phyloP scores from a whole-genome alignment of 1,139 yeast genomes.

The Scheffersomyces insectosa region DNA sequence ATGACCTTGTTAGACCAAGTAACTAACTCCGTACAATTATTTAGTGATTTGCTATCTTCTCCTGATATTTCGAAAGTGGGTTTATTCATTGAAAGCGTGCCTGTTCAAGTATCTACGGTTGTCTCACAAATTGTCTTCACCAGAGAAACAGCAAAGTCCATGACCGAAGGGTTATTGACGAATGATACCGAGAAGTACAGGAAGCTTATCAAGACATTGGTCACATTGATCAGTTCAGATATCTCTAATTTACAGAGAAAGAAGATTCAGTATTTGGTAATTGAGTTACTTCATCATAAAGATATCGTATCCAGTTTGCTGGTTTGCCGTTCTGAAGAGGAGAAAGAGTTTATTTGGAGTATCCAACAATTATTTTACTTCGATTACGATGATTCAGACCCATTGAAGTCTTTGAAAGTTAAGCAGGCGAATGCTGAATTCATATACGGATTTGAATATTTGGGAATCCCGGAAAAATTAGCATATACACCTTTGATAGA shows the following conservation, averaged over 20 bases:
- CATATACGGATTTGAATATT: constrained; percentile 77
- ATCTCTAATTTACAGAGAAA: constrained; percentile 35
- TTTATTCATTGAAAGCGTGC: constrained; percentile 26
- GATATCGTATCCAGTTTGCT: constrained; percentile 37
- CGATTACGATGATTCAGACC: constrained; percentile 22
- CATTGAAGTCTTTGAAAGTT: constrained; percentile 40
- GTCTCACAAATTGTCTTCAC: constrained; percentile 66
- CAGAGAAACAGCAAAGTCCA: constrained; percentile 30
- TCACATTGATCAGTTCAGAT: constrained; percentile 19
- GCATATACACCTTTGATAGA: constrained; percentile 78
- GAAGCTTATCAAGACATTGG: constrained; percentile 13
- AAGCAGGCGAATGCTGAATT: constrained; percentile 55
- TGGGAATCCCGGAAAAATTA: constrained; percentile 72
- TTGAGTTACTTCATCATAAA: constrained; percentile 67
- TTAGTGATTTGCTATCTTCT: constrained; percentile 11
- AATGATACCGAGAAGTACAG: constrained; percentile 4
- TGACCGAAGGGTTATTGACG: constrained; percentile 7
- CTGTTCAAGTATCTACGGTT: constrained; percentile 61
- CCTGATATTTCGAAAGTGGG: constrained; percentile 5
- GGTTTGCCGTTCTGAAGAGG: constrained; percentile 13
- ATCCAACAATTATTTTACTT: constrained; percentile 55
- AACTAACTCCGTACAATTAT: constrained; percentile 7
- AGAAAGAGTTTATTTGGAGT: constrained; percentile 43
- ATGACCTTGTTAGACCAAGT: constrained; percentile 43
- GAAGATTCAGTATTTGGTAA: constrained; percentile 58